These are phyloP conservation scores for Macadamia tetraphylla DNA, from an alignment of 164 flowering plant genomes.

Conservation along the genomic window DNA sequence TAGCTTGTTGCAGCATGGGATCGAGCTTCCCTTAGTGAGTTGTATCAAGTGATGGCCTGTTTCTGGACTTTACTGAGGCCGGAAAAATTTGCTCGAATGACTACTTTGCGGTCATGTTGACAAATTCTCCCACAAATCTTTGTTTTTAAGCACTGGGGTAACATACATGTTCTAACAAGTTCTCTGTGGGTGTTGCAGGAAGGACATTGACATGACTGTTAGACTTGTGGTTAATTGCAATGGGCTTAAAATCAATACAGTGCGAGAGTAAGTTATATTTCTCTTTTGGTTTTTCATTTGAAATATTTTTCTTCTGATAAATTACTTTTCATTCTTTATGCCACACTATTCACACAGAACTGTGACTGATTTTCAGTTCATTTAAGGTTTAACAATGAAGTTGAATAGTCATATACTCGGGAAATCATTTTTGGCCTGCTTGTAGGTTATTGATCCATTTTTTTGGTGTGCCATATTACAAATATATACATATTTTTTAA, in stretches of 20 bases:
- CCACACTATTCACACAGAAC: background rate
- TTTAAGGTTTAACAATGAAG: too few relatives aligned
- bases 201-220: conserved; percentile 82
- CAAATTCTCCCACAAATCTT: too few relatives aligned
- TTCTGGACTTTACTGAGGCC: background rate
- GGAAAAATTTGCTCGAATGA: background rate
- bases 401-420: too few relatives aligned
- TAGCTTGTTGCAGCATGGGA: too few relatives aligned
- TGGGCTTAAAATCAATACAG: conserved; percentile 75
- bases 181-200: conserved; percentile 52
- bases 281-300: background rate
- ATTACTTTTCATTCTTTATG: background rate
- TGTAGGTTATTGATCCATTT: too few relatives aligned
- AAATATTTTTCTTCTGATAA: background rate
- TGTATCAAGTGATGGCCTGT: background rate
- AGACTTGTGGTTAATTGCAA: conserved; percentile 92
- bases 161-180: background rate
- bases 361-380: too few relatives aligned
- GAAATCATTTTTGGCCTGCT: too few relatives aligned
- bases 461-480: too few relatives aligned
- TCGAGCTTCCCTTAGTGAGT: background rate
- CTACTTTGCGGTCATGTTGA: background rate
- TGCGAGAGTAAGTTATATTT: conserved; percentile 57
- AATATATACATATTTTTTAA: too few relatives aligned
- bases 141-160: too few relatives aligned